Evolutionary conservation across 805 yeast species (phyloP).

Genomic region (Wickerhamia fluorescens): DNA sequence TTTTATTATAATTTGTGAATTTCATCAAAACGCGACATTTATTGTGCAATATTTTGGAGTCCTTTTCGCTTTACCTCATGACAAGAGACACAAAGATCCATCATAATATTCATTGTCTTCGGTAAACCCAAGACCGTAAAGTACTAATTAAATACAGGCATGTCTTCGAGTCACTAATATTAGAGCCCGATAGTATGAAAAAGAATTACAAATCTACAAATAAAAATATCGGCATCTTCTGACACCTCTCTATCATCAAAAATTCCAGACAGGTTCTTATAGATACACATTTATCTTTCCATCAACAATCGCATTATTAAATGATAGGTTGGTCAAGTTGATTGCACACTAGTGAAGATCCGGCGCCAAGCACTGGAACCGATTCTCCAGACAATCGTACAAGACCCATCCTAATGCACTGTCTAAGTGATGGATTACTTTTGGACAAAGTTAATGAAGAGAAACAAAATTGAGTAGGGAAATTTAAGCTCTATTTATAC

Average conservation of each 20-base stretch:
- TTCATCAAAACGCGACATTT: too few species aligned
- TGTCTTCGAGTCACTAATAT: too few species aligned
- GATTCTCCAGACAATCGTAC: slow-evolving; percentile 2
- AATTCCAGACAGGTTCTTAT: slow-evolving; percentile 47
- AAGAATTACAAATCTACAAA: background rate
- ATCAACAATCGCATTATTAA: slow-evolving; percentile 38
- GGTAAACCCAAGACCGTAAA: too few species aligned
- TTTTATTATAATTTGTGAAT: too few species aligned
- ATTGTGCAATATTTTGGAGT: too few species aligned
- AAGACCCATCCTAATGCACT: slow-evolving; percentile 43
- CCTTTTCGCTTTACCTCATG: too few species aligned
- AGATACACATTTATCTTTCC: slow-evolving; percentile 37
- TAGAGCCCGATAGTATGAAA: too few species aligned
- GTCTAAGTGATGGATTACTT: slow-evolving; percentile 63
- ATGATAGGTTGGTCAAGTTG: slow-evolving; percentile 15
- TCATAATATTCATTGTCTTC: too few species aligned
- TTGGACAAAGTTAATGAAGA: slow-evolving; percentile 54
- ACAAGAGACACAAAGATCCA: too few species aligned
- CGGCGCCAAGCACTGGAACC: slow-evolving; percentile 14
- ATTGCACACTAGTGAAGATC: slow-evolving; percentile 22
- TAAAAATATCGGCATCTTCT: slow-evolving; percentile 34
- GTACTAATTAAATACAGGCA: too few species aligned
- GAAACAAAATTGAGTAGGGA: slow-evolving; percentile 6
- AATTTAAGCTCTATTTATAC: slow-evolving; percentile 1
- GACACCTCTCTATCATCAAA: slow-evolving; percentile 46